Base-by-base conservation (phyloP, 2,329 filamentous ascomycete species). In the Dactylonectria estremocensis region DNA sequence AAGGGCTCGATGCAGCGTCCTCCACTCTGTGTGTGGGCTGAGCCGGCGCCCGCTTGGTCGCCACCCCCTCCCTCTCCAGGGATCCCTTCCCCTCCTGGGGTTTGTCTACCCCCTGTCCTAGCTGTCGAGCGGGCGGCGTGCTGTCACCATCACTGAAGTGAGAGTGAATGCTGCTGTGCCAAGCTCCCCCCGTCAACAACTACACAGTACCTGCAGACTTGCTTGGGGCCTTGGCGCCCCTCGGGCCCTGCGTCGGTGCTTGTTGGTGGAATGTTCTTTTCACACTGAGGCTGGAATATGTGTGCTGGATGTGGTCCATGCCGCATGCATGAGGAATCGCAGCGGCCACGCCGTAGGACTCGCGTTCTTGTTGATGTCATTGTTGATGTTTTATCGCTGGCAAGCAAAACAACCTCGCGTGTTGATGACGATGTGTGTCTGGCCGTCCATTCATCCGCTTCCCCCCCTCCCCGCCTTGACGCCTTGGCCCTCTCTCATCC, bases 341-440 rank as follows among this genome's bases (percentile, higher is more conserved):
- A 65, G 55, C 62, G 62, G 62, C 28, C 62, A 49, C 28, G 49
- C 62, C 49, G 62, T 55, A 45, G 28, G 28, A n/a, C 37, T 55
- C 28, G 37, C 28, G 45, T 64, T 65, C 24, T 40, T 20, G 4
- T 55, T 28, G 33, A 13, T 55, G n/a, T 40, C n/a, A 40, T 40
- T 58, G 33, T 65, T 37, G 11, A 18, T 35, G 24, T 58, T 58
- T 55, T 31, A n/a, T 14, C 28, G 14, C 16, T 14, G 20, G 20
- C 16, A 20, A 48, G 22, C 5, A 40, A 20, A 48, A 13, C 5
- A 40, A 6, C 7, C 24, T 28, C 24, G 24, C 10, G 20, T 45
- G 28, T 8, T 31, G 35, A 49, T 57, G 45, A 35, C 31, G 48
- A 35, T 64, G 22, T 18, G 48, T 64, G 45, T 28, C 24, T n/a